Base-by-base conservation (phyloP, 2,329 filamentous ascomycete genomes). In the Tricladium varicosporioides region DNA sequence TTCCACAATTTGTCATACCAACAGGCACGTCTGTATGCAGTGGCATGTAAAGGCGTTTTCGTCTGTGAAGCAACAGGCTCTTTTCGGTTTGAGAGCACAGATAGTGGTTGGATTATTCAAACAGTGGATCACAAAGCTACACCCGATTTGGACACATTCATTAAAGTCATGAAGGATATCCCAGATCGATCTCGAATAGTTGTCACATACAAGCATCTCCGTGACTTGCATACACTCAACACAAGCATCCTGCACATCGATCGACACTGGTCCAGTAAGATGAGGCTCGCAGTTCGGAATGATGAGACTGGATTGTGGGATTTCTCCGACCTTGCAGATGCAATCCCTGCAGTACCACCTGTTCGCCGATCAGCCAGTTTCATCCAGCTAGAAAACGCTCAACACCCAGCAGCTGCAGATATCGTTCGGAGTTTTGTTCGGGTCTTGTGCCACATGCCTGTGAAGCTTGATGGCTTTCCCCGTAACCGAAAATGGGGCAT, bases 1-100 rank as follows among this genome's bases (percentile, higher is more conserved):
- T 97, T 99, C 78, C 95, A 99, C 75, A 85, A 96, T 70, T 79
- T 99, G 15, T 99, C 95, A 0, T 99, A 99, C 72, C 94, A 99
- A 71, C 92, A 97, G 74, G 92, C 94, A n/a, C 87, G 94, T 9
- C 82, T 97, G 4, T 97, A 97, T 71, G 93, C 92, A 33, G 92
- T 99, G 57, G 87, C 92, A 9, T 89, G 92, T 66, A 88, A 92
- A 71, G 94, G 94, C 33, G 92, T 99, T 15, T 99, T 91, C 70
- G 88, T 97, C 58, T 97, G 92, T 69, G 94, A 99, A 74, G 91
- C 93, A 5, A 89, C 91, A 1, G 94, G 94, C 2, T 96, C 94
- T 0, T 99, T 97, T 80, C 87, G 92, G 51, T 91, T 99, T 62
- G 94, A 97, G 62, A 92, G 87, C 65, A 88, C 89, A 11, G 88